These are phyloP conservation scores for Pugionium dolabratum DNA, from an alignment of 345 rosid genomes.

Conservation along the genomic window DNA sequence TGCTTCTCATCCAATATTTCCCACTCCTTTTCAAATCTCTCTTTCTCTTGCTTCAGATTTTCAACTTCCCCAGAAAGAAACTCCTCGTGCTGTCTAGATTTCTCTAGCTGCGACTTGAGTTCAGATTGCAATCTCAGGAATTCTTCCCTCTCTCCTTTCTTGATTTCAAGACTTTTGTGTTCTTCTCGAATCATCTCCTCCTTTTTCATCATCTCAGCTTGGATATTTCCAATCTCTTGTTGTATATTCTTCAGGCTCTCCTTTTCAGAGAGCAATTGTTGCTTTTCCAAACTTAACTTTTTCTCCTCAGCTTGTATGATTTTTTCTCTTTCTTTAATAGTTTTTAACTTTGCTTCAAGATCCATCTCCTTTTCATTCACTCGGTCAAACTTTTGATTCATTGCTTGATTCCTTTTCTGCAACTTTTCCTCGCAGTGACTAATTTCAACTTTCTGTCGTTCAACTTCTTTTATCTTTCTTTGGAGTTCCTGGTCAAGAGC, in stretches of 20 bases:
- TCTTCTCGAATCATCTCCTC: constrained; percentile 54
- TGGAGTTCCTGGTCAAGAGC: constrained; percentile 62
- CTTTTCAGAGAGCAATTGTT: constrained; percentile 54
- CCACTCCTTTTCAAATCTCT: constrained; percentile 81
- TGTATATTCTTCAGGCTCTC: constrained; percentile 53
- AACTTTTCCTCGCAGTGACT: constrained; percentile 68
- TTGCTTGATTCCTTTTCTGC: constrained; percentile 61
- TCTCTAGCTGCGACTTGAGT: constrained; percentile 68
- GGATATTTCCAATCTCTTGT: constrained; percentile 62
- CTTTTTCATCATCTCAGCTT: constrained; percentile 58
- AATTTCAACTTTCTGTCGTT: constrained; percentile 53
- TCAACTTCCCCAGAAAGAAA: constrained; percentile 64
- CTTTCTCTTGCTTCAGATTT: constrained; percentile 68
- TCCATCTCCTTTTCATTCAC: constrained; percentile 80
- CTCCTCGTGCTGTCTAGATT: constrained; percentile 59
- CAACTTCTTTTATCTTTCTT: constrained; percentile 51
- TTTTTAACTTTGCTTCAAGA: constrained; percentile 62
- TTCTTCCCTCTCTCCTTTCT: constrained; percentile 67
- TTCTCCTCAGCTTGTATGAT: constrained; percentile 61
- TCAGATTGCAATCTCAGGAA: constrained; percentile 61
- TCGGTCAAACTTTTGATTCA: constrained; percentile 65
- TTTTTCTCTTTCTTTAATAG: constrained; percentile 65
- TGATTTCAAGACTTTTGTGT: constrained; percentile 53
- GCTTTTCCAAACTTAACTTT: constrained; percentile 55
- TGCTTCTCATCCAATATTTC: constrained; percentile 77